Percentiles rank a stretch among this genome's conserved stretches.
Evolutionary conservation across 345 rosid species (phyloP).

Genomic region (Syzygium oleosum): DNA sequence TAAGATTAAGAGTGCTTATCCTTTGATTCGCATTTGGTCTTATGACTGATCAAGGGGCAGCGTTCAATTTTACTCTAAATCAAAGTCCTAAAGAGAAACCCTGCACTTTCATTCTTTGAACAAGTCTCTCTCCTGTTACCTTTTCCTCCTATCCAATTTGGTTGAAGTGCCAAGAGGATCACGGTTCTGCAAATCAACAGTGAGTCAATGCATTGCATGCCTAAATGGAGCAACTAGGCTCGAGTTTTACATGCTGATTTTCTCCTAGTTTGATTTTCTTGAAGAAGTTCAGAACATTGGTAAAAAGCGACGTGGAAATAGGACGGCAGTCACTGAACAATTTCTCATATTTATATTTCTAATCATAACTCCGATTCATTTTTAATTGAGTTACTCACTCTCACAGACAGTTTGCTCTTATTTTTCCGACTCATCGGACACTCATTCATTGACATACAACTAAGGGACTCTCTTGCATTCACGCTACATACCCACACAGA

Average conservation of each 20-base stretch:
- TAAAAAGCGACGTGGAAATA: background rate
- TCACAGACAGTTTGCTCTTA: background rate
- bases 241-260: background rate
- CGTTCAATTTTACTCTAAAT: background rate
- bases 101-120: background rate
- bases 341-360: background rate
- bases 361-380: background rate
- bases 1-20: background rate
- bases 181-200: background rate
- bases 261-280: background rate
- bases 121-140: background rate
- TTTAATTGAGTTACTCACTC: background rate
- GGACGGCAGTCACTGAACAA: background rate
- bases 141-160: background rate
- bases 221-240: background rate
- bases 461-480: background rate
- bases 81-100: background rate
- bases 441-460: background rate
- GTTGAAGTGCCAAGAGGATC: background rate
- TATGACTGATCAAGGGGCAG: background rate
- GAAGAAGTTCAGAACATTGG: background rate
- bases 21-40: background rate
- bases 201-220: background rate
- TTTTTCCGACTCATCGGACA: background rate
- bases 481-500: background rate